Percentiles rank a stretch among this genome's conserved stretches.
These are phyloP conservation scores for Aspergillus udagawae DNA, from an alignment of 2,329 filamentous ascomycete genomes.

Conservation along the genomic window DNA sequence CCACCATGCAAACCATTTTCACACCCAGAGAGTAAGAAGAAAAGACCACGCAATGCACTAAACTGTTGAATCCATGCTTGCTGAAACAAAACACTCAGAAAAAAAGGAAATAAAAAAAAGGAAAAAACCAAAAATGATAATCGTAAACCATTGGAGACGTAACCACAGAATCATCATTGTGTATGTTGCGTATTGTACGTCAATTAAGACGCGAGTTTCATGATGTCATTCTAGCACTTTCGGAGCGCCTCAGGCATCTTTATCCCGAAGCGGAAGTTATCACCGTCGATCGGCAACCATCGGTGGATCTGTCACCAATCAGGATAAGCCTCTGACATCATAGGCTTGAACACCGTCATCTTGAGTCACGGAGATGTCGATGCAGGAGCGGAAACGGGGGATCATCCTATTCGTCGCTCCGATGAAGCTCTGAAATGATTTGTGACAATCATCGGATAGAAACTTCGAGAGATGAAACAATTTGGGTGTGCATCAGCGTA, in stretches of 20 bases:
- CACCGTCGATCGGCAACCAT: constrained; percentile 16
- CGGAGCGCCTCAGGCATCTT: constrained; percentile 6
- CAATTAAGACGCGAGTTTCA: constrained; percentile 1
- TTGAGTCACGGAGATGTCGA: constrained; percentile 3
- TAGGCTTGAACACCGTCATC: constrained; percentile 16
- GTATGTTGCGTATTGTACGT: constrained; percentile 4
- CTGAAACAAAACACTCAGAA: constrained; percentile 7
- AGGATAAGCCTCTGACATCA: constrained; percentile 19
- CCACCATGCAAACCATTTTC: constrained; percentile 12
- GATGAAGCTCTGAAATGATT: neutral
- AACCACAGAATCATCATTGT: neutral
- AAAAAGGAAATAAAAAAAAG: neutral
- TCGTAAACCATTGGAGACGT: neutral
- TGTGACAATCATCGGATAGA: neutral
- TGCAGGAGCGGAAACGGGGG: constrained; percentile 1
- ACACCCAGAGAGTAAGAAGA: neutral
- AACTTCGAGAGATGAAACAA: neutral
- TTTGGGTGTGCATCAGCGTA: constrained; percentile 1
- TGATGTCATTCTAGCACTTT: constrained; percentile 19
- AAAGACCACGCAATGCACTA: constrained; percentile 9
- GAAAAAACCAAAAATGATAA: neutral
- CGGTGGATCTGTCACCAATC: constrained; percentile 14
- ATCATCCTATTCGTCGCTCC: constrained; percentile 7
- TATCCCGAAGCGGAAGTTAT: constrained; percentile 10
- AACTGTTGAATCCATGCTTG: constrained; percentile 4